Percentiles rank a stretch among this genome's conserved stretches.
These are phyloP conservation scores for Dioscorea cayenensis DNA, from an alignment of 116 monocot genomes.

Conservation along the genomic window DNA sequence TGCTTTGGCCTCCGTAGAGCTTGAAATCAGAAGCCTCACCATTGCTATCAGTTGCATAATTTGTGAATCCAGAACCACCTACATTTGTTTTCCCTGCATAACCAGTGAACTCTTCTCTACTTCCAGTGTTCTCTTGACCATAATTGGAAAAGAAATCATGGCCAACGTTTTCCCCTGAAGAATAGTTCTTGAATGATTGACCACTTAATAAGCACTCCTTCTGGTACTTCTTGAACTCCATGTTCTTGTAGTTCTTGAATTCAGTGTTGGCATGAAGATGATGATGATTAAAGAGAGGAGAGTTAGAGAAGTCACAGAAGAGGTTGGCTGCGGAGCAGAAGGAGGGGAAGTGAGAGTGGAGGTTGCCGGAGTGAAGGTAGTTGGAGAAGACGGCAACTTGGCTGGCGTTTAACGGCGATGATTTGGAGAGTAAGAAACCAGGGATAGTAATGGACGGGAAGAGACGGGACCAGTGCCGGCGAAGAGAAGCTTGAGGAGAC, in stretches of 20 bases:
- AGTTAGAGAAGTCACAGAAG: conserved; percentile 12
- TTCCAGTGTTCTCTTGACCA: conserved; percentile 6
- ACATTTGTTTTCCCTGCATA: conserved; percentile 19
- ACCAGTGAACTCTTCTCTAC: neutral
- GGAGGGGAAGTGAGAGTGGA: conserved; percentile 9
- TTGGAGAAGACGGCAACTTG: conserved; percentile 15
- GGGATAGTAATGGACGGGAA: conserved; percentile 10
- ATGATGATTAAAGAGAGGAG: neutral
- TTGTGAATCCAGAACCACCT: conserved; percentile 7
- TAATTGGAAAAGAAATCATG: conserved; percentile 7
- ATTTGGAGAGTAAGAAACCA: conserved; percentile 8
- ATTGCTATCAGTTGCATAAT: conserved; percentile 6
- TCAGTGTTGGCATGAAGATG: neutral
- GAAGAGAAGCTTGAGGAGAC: conserved; percentile 15
- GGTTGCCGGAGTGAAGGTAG: conserved; percentile 9
- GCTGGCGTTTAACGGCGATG: conserved; percentile 16
- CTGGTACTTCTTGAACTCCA: conserved; percentile 7
- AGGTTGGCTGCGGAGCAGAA: conserved; percentile 24
- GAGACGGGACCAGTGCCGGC: conserved; percentile 13
- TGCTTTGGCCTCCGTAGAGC: neutral
- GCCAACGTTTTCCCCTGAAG: conserved; percentile 6
- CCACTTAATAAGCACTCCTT: neutral
- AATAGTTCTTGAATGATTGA: conserved; percentile 14
- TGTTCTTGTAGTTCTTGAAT: conserved; percentile 8
- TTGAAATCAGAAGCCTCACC: neutral